Percentiles rank a stretch among this genome's conserved stretches.
Evolutionary conservation across 495 filamentous ascomycete species (phyloP).

Genomic region (Rhypophila decipiens): DNA sequence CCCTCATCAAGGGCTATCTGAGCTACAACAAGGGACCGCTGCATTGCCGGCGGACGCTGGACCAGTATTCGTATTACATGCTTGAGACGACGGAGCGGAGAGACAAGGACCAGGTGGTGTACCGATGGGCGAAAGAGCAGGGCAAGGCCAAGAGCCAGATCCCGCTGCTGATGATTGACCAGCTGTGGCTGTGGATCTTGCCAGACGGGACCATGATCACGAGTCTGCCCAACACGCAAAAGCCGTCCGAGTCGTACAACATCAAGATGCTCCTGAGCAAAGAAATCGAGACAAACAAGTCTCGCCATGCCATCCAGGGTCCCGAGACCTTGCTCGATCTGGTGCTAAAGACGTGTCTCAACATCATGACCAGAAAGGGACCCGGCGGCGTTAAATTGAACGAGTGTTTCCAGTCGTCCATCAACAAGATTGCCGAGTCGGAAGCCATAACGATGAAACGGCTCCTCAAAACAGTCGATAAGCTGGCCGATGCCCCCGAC

Average conservation of each 20-base stretch:
- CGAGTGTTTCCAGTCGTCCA: conserved; percentile 10
- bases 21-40: neutral
- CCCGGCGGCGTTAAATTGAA: conserved; percentile 7
- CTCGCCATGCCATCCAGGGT: neutral
- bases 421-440: conserved; percentile 9
- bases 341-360: conserved; percentile 9
- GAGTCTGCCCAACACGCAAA: conserved; percentile 12
- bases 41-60: conserved; percentile 8
- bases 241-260: conserved; percentile 6
- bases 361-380: conserved; percentile 8
- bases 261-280: conserved; percentile 3
- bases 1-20: neutral
- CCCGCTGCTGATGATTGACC: conserved; percentile 19
- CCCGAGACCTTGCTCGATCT: conserved; percentile 6
- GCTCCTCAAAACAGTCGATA: conserved; percentile 1
- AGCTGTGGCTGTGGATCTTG: conserved; percentile 16
- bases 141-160: neutral
- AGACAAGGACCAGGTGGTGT: conserved; percentile 9
- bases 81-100: conserved; percentile 8
- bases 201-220: conserved; percentile 15
- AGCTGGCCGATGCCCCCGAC: neutral
- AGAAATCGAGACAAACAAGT: conserved; percentile 7
- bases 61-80: conserved; percentile 10
- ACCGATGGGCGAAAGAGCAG: conserved; percentile 4
- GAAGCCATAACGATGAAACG: conserved; percentile 5